Conservation (phyloP, 2,329 filamentous ascomycete species). For the Colletotrichum endophyticum region DNA sequence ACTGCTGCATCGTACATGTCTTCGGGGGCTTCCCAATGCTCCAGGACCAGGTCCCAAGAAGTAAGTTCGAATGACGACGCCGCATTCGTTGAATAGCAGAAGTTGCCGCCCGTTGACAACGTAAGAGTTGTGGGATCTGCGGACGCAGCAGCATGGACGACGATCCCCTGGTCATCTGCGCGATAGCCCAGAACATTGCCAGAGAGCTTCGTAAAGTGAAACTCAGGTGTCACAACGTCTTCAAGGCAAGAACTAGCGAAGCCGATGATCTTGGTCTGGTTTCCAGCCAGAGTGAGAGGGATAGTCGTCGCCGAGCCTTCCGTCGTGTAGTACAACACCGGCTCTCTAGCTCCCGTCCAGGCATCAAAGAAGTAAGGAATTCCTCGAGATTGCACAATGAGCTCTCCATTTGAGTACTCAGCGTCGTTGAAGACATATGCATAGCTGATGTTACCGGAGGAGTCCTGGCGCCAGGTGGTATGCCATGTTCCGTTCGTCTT, state of each 20-base stretch:
- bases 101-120: not conserved
- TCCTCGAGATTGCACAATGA: not conserved
- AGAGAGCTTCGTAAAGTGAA: not conserved
- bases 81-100: not conserved
- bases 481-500: not conserved
- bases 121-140: not conserved
- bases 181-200: not conserved
- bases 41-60: not conserved
- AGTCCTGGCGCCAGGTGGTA: slow-evolving; percentile 5
- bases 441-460: not conserved
- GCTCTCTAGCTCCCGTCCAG: not conserved
- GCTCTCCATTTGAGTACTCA: not conserved
- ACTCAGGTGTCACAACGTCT: not conserved
- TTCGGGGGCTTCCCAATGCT: slow-evolving; percentile 13
- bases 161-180: not conserved
- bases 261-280: slow-evolving; percentile 7
- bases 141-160: not conserved
- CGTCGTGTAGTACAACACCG: not conserved
- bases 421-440: slow-evolving; percentile 1
- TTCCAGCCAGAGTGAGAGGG: not conserved
- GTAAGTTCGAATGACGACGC: not conserved
- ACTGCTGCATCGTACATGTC: not conserved
- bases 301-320: not conserved
- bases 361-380: not conserved
- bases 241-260: not conserved